Evolutionary conservation across 768 basidiomycete genomes (phyloP).

Genomic region (Cubamyces sp.): DNA sequence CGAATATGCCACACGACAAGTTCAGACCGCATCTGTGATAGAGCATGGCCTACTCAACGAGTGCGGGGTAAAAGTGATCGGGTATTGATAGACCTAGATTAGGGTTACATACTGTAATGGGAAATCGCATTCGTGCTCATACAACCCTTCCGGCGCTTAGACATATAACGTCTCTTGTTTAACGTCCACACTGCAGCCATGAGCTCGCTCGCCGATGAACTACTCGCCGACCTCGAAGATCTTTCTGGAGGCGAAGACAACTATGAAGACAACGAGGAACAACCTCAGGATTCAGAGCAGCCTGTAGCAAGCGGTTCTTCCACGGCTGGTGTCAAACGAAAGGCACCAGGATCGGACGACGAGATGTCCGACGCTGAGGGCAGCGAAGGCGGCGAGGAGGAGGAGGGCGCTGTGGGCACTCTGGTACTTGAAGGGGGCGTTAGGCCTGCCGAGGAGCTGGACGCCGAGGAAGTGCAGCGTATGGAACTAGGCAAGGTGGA

Average conservation of each 20-base stretch:
- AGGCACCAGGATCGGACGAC: slow-evolving; percentile 58
- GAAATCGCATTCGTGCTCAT: background rate
- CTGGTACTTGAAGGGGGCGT: slow-evolving; percentile 87
- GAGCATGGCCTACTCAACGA: background rate
- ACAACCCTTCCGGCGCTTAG: background rate
- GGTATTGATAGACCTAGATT: background rate
- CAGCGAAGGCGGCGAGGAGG: slow-evolving; percentile 45
- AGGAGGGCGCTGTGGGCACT: slow-evolving; percentile 47
- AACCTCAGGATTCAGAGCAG: slow-evolving; percentile 30
- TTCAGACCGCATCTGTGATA: too few relatives aligned
- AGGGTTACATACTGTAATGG: slow-evolving; percentile 6
- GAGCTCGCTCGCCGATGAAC: slow-evolving; percentile 88
- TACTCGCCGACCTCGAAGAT: slow-evolving; percentile 89
- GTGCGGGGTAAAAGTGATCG: slow-evolving; percentile 6
- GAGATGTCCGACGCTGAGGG: slow-evolving; percentile 58
- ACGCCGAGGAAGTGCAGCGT: slow-evolving; percentile 89
- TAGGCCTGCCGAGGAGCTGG: slow-evolving; percentile 93
- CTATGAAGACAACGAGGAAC: slow-evolving; percentile 52
- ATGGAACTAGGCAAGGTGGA: slow-evolving; percentile 89
- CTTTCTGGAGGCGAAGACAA: slow-evolving; percentile 66
- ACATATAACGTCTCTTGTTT: background rate
- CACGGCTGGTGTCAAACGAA: slow-evolving; percentile 58
- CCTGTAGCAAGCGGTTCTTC: slow-evolving; percentile 34
- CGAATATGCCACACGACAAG: too few relatives aligned
- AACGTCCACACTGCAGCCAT: slow-evolving; percentile 41